Evolutionary conservation across 108 stramenopile species (phyloP), one percentile per base, ranked within the genome.

Genomic region (Pseudonitzschia pungens): DNA sequence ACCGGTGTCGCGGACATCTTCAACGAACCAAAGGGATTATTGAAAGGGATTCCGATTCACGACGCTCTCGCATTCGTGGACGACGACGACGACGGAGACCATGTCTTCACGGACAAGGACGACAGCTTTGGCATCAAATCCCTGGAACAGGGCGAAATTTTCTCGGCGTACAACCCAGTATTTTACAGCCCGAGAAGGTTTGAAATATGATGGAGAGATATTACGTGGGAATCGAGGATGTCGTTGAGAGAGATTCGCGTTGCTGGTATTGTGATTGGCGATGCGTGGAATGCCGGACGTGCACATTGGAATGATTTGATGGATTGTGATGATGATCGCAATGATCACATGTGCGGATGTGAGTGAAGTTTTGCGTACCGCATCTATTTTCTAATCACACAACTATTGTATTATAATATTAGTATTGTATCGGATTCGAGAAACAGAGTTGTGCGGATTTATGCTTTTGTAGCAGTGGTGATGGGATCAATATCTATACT

Each of bases 61-160:
- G 62, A 63, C 40, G n/a, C 40, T 41, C 40, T 63, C 4, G 62
- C 62, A 40, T 63, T 67, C 10, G 66, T 67, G 28, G 66, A 67
- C 28, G 44, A 44, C 28, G 44, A 44, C 5, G 66, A 50, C 24
- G 66, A 67, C 48, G 66, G 43, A 67, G 44, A 67, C 21, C 43
- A 48, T 67, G 45, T 67, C 15, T 67, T 67, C 27, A 50, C 66
- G 12, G 66, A 67, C 44, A 67, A 67, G 45, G 66, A 67, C 31
- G 66, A 67, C 22, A 67, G 66, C 27, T 67, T 48, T 67, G 4
- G 48, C 45, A 50, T 50, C 8, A 67, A 44, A 67, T 67, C 44
- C 24, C 8, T 24, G 18, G 64, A 43, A 41, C 18, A 28, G 3
- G 18, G 24, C 2, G 54, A 55, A 24, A 11, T 26, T 55, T 48